Conservation (phyloP, 805 yeast genomes). For the Saccharomycopsis sp. region DNA sequence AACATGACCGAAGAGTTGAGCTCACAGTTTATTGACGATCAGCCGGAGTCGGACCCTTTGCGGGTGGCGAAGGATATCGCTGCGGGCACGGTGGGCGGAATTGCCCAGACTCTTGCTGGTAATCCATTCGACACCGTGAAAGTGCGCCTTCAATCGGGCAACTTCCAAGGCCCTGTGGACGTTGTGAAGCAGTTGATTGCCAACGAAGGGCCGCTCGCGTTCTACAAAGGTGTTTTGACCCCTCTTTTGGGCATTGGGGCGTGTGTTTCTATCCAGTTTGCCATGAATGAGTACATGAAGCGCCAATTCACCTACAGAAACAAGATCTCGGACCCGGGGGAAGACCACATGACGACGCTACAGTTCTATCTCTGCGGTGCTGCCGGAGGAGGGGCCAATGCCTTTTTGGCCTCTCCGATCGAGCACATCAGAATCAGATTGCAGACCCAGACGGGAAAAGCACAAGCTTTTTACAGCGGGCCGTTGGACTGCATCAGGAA, state of each 20-base stretch:
- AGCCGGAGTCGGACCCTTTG: constrained; percentile 11
- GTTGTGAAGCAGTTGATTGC: constrained; percentile 62
- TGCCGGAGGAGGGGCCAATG: constrained; percentile 88
- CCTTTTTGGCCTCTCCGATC: constrained; percentile 84
- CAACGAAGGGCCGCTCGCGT: constrained; percentile 79
- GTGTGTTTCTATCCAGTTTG: constrained; percentile 92
- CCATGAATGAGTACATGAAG: constrained; percentile 92
- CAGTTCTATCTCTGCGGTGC: constrained; percentile 81
- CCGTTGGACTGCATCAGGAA: constrained; percentile 65
- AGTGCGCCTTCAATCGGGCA: constrained; percentile 84
- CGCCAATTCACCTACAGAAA: constrained; percentile 48
- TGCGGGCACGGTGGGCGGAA: constrained; percentile 93
- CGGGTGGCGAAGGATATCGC: constrained; percentile 66
- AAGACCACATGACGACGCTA: constrained; percentile 36
- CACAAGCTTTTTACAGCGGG: constrained; percentile 47
- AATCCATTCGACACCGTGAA: constrained; percentile 96
- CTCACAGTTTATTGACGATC: constrained; percentile 12
- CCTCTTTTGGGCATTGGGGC: constrained; percentile 97
- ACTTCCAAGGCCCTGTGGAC: constrained; percentile 63
- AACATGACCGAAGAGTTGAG: constrained; percentile 10
- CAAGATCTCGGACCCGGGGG: constrained; percentile 27
- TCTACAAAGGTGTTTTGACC: constrained; percentile 89
- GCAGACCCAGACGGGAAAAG: constrained; percentile 63
- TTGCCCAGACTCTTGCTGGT: constrained; percentile 91
- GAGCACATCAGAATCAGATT: constrained; percentile 91